Base-by-base conservation (phyloP, 768 basidiomycete species). In the Solioccasus polychromus region DNA sequence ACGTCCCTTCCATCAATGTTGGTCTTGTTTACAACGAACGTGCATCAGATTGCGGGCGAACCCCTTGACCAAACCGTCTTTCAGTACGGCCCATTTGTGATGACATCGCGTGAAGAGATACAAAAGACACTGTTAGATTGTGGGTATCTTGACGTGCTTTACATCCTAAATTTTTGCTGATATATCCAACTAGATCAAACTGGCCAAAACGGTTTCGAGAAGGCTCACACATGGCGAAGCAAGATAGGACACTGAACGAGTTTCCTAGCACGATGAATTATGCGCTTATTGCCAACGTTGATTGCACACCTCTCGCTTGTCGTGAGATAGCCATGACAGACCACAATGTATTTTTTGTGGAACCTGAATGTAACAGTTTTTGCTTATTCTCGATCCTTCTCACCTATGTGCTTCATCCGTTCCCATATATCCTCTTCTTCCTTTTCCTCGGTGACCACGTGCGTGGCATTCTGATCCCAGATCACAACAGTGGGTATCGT, bases 181-280 rank as follows among this genome's bases (percentile, higher is more conserved):
- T 42, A 10, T 51, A 25, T 50, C 36, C 44, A 26, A 48, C 20
- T 44, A 90, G 85, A 90, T 62, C 87, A 82, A 68, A 64, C 69
- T 32, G 87, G 82, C 28, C 68, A 58, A 54, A 96, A 97, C 59
- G 95, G 95, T 4, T 97, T 97, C 63, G 95, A 97, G 68, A 83
- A 82, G 52, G 93, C 84, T 7, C 83, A 82, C 51, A 82, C 73
- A 14, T 98, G 94, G 95, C 78, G 83, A 68, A 91, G 88, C 57
- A 74, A 83, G 61, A 92, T 93, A 55, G 92, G 78, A 4, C 51
- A 63, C 28, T 56, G 45, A 55, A 20, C 8, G 12, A 31, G 25
- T 20, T 17, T 10, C 18, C 9, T 36, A 24, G 22, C 25, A 39
- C 14, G 32, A 39, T 22, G n/a, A 35, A 28, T n/a, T 10, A 2